Evolutionary conservation across 1,284 basidiomycete genomes (phyloP), one percentile per base, ranked within the genome.

Genomic region (Moesziomyces antarcticus): DNA sequence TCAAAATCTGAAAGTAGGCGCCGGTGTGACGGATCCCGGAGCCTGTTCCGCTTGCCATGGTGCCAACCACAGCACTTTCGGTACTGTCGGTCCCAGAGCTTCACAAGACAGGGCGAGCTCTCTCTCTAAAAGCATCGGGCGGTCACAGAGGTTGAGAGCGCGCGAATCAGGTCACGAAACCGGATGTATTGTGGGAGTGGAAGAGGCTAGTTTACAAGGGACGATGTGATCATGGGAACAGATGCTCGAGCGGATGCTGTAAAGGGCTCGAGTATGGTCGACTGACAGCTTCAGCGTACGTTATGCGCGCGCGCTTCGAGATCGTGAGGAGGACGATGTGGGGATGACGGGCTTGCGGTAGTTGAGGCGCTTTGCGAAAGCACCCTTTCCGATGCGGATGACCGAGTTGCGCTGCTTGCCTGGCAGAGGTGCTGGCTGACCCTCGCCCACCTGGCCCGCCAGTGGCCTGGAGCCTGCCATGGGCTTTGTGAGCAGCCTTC

Each of bases 361-460:
- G 59, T 70, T 64, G 54, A 70, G 68, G 27, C 81, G 64, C 66
- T 77, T 79, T 3, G 81, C 81, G 55, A 79, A 82, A 2, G 65
- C 67, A 25, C 81, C 81, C 61, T 82, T 82, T 22, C 75, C 75
- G 24, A 82, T 66, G 13, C 81, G 77, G 51, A 82, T 68, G 41
- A 82, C 81, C 37, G 75, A 78, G 56, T 80, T 80, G 25, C 75
- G 64, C 6, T 24, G 50, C 52, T 61, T 73, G 40, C 73, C 68
- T 18, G 63, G 63, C 47, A 73, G 50, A 18, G 66, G 71, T 22
- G 59, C 50, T 13, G 71, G 70, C 57, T 66, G 62, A 3, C 56
- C 35, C 16, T 55, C 47, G 16, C 48, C 45, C 20, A 61, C 53
- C 57, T 71, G 56, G 7, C 79, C 79, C 13, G 79, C 79, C 11